Evolutionary conservation across 768 basidiomycete species (phyloP), one percentile per base, ranked within the genome.

Genomic region (Suillus tomentosus): DNA sequence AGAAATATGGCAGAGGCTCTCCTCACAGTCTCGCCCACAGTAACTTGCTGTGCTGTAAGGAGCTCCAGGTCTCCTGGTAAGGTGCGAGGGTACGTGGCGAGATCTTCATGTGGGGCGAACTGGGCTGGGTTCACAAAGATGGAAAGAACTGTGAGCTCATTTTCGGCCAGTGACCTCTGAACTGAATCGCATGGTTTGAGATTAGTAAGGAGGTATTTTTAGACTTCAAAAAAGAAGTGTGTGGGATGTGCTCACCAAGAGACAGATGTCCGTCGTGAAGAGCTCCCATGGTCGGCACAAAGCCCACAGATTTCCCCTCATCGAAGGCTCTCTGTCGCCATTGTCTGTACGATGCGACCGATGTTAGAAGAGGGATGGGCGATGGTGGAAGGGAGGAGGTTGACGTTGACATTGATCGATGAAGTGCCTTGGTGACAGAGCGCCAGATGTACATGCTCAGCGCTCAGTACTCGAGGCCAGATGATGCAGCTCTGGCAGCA

Each of bases 71-170:
- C 97, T 3, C 74, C 69, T 1, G 88, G 81, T 4, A 99, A 80
- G 0, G 95, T 96, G 47, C 95, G 88, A 1, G 97, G 97, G 75
- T 99, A 99, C 6, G 89, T 87, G 34, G 84, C 82, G 3, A 99
- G 86, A 74, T 99, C 97, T 78, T 99, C 97, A 67, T 94, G 88
- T 0, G 94, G 96, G 10, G 96, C 94, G 70, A 99, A 99, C 75
- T 99, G 96, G 3, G 96, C 91, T 0, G 97, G 97, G 74, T 99
- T 99, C 64, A 99, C 96, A 75, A 98, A 99, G 69, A 99, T 94
- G 34, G 96, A 97, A 64, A 98, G 79, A 69, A 98, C 87, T 0
- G 97, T 99, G 47, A 89, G 76, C 63, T 95, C 92, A 71, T 96
- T 95, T 62, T 88, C 84, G 2, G 77, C 74, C 4, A 99, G 82